Evolutionary conservation across 305 asterid genomes (phyloP).

Genomic region (Caryopteris hybrid): DNA sequence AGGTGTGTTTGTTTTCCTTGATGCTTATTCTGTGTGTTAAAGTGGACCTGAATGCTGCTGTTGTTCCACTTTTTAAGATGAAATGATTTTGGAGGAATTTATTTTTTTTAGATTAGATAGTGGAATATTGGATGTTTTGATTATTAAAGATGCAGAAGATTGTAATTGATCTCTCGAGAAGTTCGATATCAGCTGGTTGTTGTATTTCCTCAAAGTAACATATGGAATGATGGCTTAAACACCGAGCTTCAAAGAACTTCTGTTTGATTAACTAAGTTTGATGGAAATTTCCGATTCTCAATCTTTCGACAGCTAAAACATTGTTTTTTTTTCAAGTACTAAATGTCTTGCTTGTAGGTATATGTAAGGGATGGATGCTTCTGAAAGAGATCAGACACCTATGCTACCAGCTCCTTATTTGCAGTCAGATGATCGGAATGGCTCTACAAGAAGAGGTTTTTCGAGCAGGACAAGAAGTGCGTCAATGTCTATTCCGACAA

Average conservation of each 20-base stretch:
- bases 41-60: constrained; percentile 8
- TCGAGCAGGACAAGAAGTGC: constrained; percentile 64
- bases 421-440: constrained; percentile 36
- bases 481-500: constrained; percentile 53
- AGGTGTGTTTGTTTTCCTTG: background rate
- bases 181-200: background rate
- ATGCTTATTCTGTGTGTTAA: background rate
- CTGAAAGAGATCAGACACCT: constrained; percentile 61
- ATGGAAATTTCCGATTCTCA: background rate
- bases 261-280: background rate
- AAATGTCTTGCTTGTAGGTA: constrained; percentile 9
- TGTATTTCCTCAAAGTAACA: background rate
- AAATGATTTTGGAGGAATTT: background rate
- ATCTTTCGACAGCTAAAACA: background rate
- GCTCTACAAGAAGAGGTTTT: constrained; percentile 31
- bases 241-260: background rate
- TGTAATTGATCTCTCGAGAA: background rate
- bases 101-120: background rate
- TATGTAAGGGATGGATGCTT: constrained; percentile 47
- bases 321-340: too few relatives aligned
- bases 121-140: background rate
- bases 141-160: background rate
- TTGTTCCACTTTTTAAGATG: background rate
- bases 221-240: background rate
- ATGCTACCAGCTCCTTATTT: constrained; percentile 49